A percentile compares a stretch with the other conserved stretches of the same genome.
phyloP scores from a whole-genome alignment of 106 monocot species.

The Allium cepa region DNA sequence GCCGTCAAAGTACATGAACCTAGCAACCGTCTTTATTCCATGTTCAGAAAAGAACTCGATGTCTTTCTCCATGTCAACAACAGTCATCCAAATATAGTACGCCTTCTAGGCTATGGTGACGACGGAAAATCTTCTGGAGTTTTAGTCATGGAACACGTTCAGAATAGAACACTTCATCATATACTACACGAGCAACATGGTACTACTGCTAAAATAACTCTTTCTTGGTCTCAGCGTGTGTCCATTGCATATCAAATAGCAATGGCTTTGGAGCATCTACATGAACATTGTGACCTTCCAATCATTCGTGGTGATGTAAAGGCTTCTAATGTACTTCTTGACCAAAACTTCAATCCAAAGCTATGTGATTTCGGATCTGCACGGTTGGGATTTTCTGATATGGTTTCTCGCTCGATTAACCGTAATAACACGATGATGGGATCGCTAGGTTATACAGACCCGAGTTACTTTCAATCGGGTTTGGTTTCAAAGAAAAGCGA shows the following conservation, averaged over 20 bases:
- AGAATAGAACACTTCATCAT: slow-evolving; percentile 69
- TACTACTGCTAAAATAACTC: background rate
- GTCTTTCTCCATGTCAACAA: background rate
- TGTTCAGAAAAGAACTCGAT: slow-evolving; percentile 8
- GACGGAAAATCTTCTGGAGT: slow-evolving; percentile 10
- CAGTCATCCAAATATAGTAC: background rate
- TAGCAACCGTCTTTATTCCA: slow-evolving; percentile 2
- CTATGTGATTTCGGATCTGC: slow-evolving; percentile 81
- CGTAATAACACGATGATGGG: slow-evolving; percentile 14
- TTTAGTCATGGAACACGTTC: slow-evolving; percentile 50
- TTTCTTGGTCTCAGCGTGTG: slow-evolving; percentile 49
- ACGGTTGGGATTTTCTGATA: slow-evolving; percentile 48
- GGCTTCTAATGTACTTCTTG: slow-evolving; percentile 70
- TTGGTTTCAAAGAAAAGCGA: slow-evolving; percentile 56
- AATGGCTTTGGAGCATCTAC: slow-evolving; percentile 44
- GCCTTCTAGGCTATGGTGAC: background rate
- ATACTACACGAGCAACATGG: slow-evolving; percentile 20
- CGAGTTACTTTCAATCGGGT: slow-evolving; percentile 43
- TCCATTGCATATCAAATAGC: slow-evolving; percentile 45
- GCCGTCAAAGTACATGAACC: slow-evolving; percentile 8
- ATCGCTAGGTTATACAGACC: slow-evolving; percentile 51
- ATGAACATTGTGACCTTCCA: slow-evolving; percentile 45
- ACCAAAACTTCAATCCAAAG: slow-evolving; percentile 21
- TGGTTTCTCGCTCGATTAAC: slow-evolving; percentile 8
- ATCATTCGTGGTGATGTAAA: slow-evolving; percentile 72